phyloP scores from a whole-genome alignment of 305 asterid genomes.

The Stenogyne calaminthoides region DNA sequence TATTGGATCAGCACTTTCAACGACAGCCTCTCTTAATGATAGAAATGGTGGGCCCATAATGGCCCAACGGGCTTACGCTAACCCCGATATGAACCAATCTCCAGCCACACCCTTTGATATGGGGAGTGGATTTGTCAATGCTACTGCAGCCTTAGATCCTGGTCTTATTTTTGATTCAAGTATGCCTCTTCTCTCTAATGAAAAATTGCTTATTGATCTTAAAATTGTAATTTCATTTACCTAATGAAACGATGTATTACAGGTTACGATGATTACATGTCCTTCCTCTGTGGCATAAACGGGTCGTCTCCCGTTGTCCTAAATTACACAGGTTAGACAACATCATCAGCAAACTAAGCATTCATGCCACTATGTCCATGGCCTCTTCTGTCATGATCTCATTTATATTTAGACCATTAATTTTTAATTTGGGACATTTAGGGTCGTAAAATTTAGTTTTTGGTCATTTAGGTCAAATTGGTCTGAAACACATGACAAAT shows the following conservation, averaged over 20 bases:
- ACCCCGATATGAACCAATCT: conserved; percentile 86
- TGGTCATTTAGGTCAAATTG: too few species aligned
- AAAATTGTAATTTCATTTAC: not conserved
- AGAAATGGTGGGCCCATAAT: conserved; percentile 75
- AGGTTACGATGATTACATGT: conserved; percentile 83
- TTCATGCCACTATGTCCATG: not conserved
- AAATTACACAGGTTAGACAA: conserved; percentile 72
- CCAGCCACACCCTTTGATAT: conserved; percentile 98
- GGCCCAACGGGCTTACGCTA: conserved; percentile 90
- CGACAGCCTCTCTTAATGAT: conserved; percentile 79
- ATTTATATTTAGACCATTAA: not conserved
- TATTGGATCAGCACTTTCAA: conserved; percentile 89
- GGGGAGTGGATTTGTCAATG: conserved; percentile 98
- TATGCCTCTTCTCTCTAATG: conserved; percentile 40
- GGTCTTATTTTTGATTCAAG: conserved; percentile 85
- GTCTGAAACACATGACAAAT: too few species aligned
- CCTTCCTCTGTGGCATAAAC: conserved; percentile 92
- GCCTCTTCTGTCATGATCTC: not conserved
- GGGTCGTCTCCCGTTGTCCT: conserved; percentile 76
- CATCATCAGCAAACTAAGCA: not conserved
- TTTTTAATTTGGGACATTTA: too few species aligned
- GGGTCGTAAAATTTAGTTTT: too few species aligned
- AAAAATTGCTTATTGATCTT: not conserved
- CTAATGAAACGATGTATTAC: conserved; percentile 21
- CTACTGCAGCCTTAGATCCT: conserved; percentile 91